phyloP scores from a whole-genome alignment of 2,329 filamentous ascomycete species.

The Talaromyces albobiverticillius region DNA sequence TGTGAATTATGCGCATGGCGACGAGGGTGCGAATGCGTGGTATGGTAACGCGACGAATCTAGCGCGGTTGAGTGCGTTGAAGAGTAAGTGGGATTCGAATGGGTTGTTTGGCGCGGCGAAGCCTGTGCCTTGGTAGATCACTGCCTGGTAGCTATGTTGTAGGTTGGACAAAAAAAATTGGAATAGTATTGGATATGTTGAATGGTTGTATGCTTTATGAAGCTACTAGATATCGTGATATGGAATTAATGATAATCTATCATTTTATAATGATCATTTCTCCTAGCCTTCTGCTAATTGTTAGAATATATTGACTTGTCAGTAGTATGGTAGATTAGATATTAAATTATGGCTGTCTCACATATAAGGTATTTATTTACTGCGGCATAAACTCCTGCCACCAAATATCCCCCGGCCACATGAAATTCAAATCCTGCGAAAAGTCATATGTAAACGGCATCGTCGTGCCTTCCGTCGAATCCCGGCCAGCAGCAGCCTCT shows the following conservation, averaged over 20 bases:
- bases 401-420: background rate
- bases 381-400: background rate
- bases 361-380: too few relatives aligned
- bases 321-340: too few relatives aligned
- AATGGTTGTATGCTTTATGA: too few relatives aligned
- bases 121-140: background rate
- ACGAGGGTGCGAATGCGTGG: slow-evolving; percentile 23
- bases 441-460: background rate
- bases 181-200: too few relatives aligned
- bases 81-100: slow-evolving; percentile 27
- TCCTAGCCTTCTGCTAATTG: too few relatives aligned
- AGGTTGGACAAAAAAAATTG: too few relatives aligned
- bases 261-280: too few relatives aligned
- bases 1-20: slow-evolving; percentile 28
- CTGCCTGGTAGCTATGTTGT: too few relatives aligned
- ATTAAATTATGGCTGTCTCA: too few relatives aligned
- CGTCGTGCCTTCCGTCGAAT: background rate
- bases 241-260: too few relatives aligned
- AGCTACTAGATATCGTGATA: too few relatives aligned
- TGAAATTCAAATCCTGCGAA: background rate
- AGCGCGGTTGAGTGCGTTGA: slow-evolving; percentile 21
- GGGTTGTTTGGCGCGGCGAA: slow-evolving; percentile 21
- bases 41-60: slow-evolving; percentile 23
- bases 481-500: background rate
- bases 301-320: too few relatives aligned